Base-by-base conservation (phyloP, 345 rosid species). In the Hevea brasiliensis region DNA sequence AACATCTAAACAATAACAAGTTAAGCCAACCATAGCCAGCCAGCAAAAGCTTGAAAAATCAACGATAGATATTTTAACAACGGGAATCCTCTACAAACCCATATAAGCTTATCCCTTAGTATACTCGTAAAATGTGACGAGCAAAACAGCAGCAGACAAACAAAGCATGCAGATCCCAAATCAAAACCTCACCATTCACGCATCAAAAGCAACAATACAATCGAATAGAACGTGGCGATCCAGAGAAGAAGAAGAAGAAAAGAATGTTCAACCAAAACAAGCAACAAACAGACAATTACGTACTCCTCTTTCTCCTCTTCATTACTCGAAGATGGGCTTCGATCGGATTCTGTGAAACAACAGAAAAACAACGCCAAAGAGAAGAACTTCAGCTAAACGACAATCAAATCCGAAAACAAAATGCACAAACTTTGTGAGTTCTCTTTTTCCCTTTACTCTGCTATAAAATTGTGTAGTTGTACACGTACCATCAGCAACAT, bases 261-360 rank as follows among this genome's bases (percentile, higher is more conserved):
- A 32, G 61, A 37, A 68, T 51, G 72, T 21, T 2, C n/a, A 62
- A 73, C 6, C 15, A 54, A 55, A 51, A 55, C 6, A 44, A 55
- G 76, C n/a, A 41, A 63, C 10, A 6, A 29, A 72, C 1, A n/a
- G 24, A 27, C 0, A 29, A 47, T n/a, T 32, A 72, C 87, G 64
- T 68, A 85, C 88, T 81, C 86, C 61, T 76, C 65, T n/a, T 76
- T 62, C 41, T 80, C 73, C 23, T 64, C 87, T 17, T 73, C 32
- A 62, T 78, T 21, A 65, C 85, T 77, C 5, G 87, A 78, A 63
- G 83, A 80, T 50, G 69, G 77, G 76, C 83, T 84, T 65, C 85
- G 83, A 80, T 79, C 85, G 56, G 86, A 82, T 74, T 80, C 89
- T 86, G 85, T 9, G 20, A 40, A 68, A 24, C 18, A 18, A 57